Base-by-base conservation (phyloP, 1,284 basidiomycete genomes). In the Ceratobasidium sp. region DNA sequence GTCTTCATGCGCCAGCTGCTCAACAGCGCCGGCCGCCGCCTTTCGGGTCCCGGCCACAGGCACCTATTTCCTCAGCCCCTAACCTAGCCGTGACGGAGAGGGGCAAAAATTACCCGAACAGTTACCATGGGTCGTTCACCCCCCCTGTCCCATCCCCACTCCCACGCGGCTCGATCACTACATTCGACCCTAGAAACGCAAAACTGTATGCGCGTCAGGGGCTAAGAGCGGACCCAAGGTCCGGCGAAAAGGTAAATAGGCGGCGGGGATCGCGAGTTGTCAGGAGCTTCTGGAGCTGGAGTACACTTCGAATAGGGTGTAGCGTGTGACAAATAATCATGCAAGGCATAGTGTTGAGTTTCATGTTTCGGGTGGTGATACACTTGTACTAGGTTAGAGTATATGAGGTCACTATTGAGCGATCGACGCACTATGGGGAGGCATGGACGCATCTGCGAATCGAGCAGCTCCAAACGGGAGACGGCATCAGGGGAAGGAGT, bases 361-460 rank as follows among this genome's bases (percentile, higher is more conserved):
- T 43, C n/a, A 7, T 62, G 59, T 62, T 62, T 62, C 59, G 59
- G 8, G 59, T 3, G 32, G 29, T 32, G 56, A 59, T 59, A 29
- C 1, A 29, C 13, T 32, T 7, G 15, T 6, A 32, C 37, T 62
- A 62, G 59, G 19, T 2, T 13, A 17, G 34, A 43, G 4, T 40
- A 37, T 40, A 43, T 62, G 59, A 59, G 29, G 32, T 59, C 59
- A 62, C n/a, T n/a, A 40, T 1, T 62, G 59, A 62, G 59, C 37
- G 34, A 19, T 40, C 19, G 34, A n/a, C 59, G 59, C 59, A 62
- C 34, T 62, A 40, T n/a, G 59, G 37, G 43, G 59, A 17, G 59
- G 37, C 19, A 22, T 40, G 34, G 43, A 37, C 59, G 59, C 59
- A 62, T 62, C 59, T 62, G 59, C 59, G 59, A 62, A 62, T 62